These are phyloP conservation scores for Exophiala aquamarina DNA, from an alignment of 2,329 filamentous ascomycete genomes.

Conservation along the genomic window DNA sequence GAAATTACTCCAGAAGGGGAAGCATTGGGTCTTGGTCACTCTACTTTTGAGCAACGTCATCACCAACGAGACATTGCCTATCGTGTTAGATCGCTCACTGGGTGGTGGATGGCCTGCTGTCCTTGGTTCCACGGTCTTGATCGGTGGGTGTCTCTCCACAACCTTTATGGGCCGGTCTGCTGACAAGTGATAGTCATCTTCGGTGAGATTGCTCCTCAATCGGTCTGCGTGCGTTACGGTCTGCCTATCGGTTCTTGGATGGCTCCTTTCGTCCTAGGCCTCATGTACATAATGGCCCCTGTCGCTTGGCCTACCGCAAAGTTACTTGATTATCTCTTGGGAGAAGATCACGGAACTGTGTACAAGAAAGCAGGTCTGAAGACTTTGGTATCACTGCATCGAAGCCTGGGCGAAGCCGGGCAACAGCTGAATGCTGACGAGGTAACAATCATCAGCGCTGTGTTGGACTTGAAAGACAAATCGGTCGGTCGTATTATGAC, in stretches of 20 bases:
- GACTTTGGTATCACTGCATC: conserved; percentile 91
- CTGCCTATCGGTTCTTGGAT: conserved; percentile 93
- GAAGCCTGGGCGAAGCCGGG: conserved; percentile 77
- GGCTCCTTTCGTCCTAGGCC: conserved; percentile 77
- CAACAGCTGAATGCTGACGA: conserved; percentile 95
- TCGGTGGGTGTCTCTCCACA: conserved; percentile 62
- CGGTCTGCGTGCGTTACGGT: conserved; percentile 92
- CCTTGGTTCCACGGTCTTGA: conserved; percentile 86
- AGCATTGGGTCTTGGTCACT: conserved; percentile 98
- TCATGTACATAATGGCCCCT: conserved; percentile 92
- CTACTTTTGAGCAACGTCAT: conserved; percentile 94
- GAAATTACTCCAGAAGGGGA: conserved; percentile 77
- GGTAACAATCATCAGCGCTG: conserved; percentile 97
- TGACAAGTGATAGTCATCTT: conserved; percentile 73
- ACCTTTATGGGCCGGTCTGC: conserved; percentile 1
- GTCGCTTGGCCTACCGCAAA: conserved; percentile 95
- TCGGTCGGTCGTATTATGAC: conserved; percentile 96
- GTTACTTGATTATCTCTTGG: conserved; percentile 87
- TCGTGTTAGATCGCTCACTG: conserved; percentile 89
- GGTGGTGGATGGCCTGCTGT: conserved; percentile 94
- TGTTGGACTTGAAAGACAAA: conserved; percentile 95
- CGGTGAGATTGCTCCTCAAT: conserved; percentile 93
- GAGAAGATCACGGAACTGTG: conserved; percentile 90
- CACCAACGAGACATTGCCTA: conserved; percentile 93
- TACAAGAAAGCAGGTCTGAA: conserved; percentile 99